Evolutionary conservation across 2,329 filamentous ascomycete genomes (phyloP), one percentile per base, ranked within the genome.

Genomic region (Scedosporium boydii): DNA sequence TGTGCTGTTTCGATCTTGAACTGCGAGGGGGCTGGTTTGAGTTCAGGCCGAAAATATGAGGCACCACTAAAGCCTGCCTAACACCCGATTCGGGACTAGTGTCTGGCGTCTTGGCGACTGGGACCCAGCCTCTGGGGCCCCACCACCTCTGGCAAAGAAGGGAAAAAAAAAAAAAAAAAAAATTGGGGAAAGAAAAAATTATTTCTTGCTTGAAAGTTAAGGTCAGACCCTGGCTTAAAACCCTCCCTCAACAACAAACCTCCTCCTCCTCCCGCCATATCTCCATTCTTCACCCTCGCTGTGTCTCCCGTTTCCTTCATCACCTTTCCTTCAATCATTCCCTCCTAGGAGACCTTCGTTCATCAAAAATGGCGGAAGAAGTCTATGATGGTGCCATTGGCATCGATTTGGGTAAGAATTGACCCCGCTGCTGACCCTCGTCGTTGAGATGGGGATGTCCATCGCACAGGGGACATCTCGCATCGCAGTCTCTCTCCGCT

Each of bases 321-420:
- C 63, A 55, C 42, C 59, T 65, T 44, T 44, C 60, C 60, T 14
- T 59, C 53, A 26, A 46, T 58, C 53, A 27, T 41, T 34, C 29
- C n/a, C 41, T 48, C 26, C 23, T 56, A 42, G 23, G 41, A 38
- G 58, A 51, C n/a, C 64, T 55, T 62, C 61, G 29, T 64, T 63
- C 63, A 68, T 70, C 70, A 73, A 91, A 81, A 77, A 97, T 97
- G 93, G 88, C 91, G 78, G 92, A 96, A 80, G 93, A 97, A 88
- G 88, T 96, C 74, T 99, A 98, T 80, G 95, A 99, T 79, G 95
- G 95, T 90, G 95, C 95, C 87, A 91, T 98, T 83, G 95, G 95
- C 87, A 99, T 99, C 84, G 95, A 99, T 88, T 87, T 99, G 83
- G 95, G 93, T 96, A 83, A 74, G 88, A n/a, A 62, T 38, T 29